Percentiles rank a stretch among this genome's conserved stretches.
phyloP scores from a whole-genome alignment of 225 moss, liverwort and hornwort genomes.

The Polytrichum formosum region DNA sequence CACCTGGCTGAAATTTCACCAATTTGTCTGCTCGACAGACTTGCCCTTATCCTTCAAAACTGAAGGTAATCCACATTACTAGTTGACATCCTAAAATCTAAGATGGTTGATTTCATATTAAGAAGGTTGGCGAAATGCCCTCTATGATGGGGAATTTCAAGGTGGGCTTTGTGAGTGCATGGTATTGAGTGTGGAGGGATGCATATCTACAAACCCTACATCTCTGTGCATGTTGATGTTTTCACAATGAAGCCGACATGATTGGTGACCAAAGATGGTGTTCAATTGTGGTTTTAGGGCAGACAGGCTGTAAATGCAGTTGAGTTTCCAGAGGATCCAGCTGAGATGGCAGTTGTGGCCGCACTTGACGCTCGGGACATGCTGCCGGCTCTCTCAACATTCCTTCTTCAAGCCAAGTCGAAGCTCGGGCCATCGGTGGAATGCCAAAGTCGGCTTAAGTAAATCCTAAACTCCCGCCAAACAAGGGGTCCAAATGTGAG shows the following conservation, averaged over 20 bases:
- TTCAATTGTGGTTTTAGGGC: slow-evolving; percentile 29
- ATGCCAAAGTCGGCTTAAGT: slow-evolving; percentile 51
- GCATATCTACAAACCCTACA: neutral
- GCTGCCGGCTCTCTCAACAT: slow-evolving; percentile 55
- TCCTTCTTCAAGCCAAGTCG: slow-evolving; percentile 52
- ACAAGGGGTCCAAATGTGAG: too few relatives aligned
- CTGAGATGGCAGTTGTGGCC: slow-evolving; percentile 59
- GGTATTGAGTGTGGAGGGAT: neutral
- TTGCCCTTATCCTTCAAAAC: too few relatives aligned
- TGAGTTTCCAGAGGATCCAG: slow-evolving; percentile 47
- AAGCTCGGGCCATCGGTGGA: slow-evolving; percentile 52
- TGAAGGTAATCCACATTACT: too few relatives aligned
- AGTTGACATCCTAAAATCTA: too few relatives aligned
- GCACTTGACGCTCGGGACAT: slow-evolving; percentile 60
- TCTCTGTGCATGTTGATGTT: neutral
- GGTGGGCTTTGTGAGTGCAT: neutral
- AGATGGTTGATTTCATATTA: neutral
- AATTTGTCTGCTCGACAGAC: too few relatives aligned
- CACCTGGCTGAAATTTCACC: too few relatives aligned
- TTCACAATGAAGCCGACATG: neutral
- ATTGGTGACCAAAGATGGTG: slow-evolving; percentile 6
- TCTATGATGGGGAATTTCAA: neutral
- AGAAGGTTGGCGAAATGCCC: too few relatives aligned
- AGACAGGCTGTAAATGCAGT: slow-evolving; percentile 24
- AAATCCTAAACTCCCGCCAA: slow-evolving; percentile 3